Conservation (phyloP, 148 eudicot species). For the Amaranthus hypochondriacus region DNA sequence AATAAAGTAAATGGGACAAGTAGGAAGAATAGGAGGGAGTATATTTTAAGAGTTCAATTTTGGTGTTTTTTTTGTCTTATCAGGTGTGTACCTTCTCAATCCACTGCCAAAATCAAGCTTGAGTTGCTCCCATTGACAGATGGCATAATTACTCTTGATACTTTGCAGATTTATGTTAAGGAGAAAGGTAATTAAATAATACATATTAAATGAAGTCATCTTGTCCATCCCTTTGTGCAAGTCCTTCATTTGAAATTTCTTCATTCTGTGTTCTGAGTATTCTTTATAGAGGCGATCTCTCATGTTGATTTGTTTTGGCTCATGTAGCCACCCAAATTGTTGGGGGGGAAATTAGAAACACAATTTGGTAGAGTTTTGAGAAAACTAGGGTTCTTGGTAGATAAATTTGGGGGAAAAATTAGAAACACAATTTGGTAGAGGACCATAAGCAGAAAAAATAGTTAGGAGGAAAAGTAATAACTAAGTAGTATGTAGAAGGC, state of each 20-base stretch:
- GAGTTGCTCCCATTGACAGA: conserved; percentile 90
- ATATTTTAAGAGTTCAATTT: neutral
- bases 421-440: too few relatives aligned
- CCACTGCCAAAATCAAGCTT: conserved; percentile 87
- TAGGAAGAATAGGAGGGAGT: too few relatives aligned
- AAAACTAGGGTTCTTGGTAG: too few relatives aligned
- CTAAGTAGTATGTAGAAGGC: too few relatives aligned
- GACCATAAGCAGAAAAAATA: too few relatives aligned
- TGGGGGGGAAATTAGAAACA: too few relatives aligned
- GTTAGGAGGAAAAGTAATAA: too few relatives aligned
- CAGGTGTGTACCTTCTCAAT: conserved; percentile 91
- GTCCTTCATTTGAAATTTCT: neutral
- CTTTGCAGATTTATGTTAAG: conserved; percentile 71
- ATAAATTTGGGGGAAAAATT: too few relatives aligned
- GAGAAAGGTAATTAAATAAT: conserved; percentile 63
- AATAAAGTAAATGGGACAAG: too few relatives aligned
- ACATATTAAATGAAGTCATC: neutral
- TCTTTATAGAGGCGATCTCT: neutral
- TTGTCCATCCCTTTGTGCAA: neutral
- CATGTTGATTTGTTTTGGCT: neutral
- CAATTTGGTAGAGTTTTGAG: too few relatives aligned
- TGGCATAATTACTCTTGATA: conserved; percentile 93
- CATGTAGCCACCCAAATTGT: neutral
- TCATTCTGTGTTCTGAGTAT: neutral
- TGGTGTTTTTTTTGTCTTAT: conserved; percentile 22